phyloP scores from a whole-genome alignment of 345 rosid species.

The Camelina hispida region DNA sequence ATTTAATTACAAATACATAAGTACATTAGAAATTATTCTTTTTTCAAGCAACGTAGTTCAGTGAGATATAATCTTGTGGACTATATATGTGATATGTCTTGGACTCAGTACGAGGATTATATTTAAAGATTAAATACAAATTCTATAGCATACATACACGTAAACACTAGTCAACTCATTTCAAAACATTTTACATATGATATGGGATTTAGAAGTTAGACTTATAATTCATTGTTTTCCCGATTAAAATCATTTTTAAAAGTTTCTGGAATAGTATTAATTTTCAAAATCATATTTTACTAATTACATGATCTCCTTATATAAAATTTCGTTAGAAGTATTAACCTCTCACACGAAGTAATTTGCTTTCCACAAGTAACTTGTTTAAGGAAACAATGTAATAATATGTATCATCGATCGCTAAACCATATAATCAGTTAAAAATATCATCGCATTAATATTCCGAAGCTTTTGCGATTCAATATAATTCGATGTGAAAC shows the following conservation, averaged over 20 bases:
- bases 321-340: not conserved
- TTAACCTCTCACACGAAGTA: not conserved
- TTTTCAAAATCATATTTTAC: not conserved
- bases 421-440: not conserved
- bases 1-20: not conserved
- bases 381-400: not conserved
- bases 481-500: slow-evolving; percentile 13
- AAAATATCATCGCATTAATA: not conserved
- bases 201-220: not conserved
- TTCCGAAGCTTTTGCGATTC: not conserved
- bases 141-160: not conserved
- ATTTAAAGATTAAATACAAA: not conserved
- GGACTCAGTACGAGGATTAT: slow-evolving; percentile 20
- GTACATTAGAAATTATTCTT: slow-evolving; percentile 28
- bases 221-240: not conserved
- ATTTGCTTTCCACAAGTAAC: no score
- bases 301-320: no score
- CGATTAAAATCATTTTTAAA: not conserved
- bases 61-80: not conserved
- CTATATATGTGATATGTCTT: not conserved
- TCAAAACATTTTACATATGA: not conserved
- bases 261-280: not conserved
- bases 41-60: slow-evolving; percentile 25
- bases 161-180: slow-evolving; percentile 10
- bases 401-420: not conserved